Percentiles rank a stretch among this genome's conserved stretches.
Conservation (phyloP, 306 rosid genomes). For the Quillaja saponaria region DNA sequence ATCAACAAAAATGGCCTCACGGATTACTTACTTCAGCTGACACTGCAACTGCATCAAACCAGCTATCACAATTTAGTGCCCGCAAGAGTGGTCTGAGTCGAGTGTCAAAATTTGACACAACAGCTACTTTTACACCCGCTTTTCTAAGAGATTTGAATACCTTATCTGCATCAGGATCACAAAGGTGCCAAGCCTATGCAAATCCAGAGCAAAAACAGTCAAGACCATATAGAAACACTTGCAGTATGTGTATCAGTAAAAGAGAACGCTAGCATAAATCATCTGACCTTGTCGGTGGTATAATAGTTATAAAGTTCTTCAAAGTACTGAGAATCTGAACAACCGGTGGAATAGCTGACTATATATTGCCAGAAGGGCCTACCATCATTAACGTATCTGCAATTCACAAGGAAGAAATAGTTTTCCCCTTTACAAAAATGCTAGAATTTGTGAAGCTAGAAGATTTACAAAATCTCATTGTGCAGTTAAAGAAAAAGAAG, state of each 20-base stretch:
- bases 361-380: constrained; percentile 97
- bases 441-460: not conserved
- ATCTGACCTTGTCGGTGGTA: constrained; percentile 74
- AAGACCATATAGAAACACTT: constrained; percentile 12
- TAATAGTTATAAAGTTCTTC: constrained; percentile 90
- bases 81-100: constrained; percentile 80
- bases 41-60: constrained; percentile 98
- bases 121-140: constrained; percentile 79
- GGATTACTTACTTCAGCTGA: constrained; percentile 77
- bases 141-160: constrained; percentile 71
- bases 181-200: constrained; percentile 91
- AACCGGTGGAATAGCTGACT: constrained; percentile 87
- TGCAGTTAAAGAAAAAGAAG: not conserved
- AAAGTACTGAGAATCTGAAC: constrained; percentile 90
- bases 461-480: not conserved
- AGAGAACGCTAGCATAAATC: constrained; percentile 7
- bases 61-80: constrained; percentile 74
- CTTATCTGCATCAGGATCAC: constrained; percentile 78
- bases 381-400: constrained; percentile 93
- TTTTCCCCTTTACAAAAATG: constrained; percentile 13
- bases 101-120: constrained; percentile 93
- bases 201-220: constrained; percentile 22
- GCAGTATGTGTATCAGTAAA: not conserved
- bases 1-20: constrained; percentile 1
- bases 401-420: constrained; percentile 23